Conservation (phyloP, 2,329 filamentous ascomycete species). For the Colletotrichum euphorbiae region DNA sequence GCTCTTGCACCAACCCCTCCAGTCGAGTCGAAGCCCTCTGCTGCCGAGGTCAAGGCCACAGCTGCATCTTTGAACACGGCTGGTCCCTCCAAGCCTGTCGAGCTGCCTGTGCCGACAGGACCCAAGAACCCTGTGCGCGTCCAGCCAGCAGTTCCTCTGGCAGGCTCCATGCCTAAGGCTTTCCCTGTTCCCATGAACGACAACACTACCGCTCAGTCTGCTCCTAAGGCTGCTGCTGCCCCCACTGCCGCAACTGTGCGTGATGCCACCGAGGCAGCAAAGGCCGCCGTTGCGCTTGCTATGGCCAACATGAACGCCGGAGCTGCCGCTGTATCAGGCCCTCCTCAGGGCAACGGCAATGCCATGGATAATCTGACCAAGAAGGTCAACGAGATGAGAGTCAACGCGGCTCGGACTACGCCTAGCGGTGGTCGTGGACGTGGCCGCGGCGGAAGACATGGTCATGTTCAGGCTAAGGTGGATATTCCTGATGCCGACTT, state of each 20-base stretch:
- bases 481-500: conserved; percentile 93
- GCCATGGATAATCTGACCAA: conserved; percentile 78
- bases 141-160: conserved; percentile 74
- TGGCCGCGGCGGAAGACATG: conserved; percentile 58
- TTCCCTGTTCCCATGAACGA: conserved; percentile 32
- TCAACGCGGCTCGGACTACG: conserved; percentile 62
- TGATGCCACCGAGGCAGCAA: conserved; percentile 79
- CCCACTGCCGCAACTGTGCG: conserved; percentile 58
- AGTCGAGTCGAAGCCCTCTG: conserved; percentile 75
- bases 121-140: conserved; percentile 64
- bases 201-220: conserved; percentile 44
- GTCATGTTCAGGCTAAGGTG: conserved; percentile 68
- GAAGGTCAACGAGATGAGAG: conserved; percentile 82
- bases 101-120: conserved; percentile 58
- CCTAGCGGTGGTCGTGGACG: conserved; percentile 58
- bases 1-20: conserved; percentile 71
- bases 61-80: conserved; percentile 61
- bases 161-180: conserved; percentile 53
- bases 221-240: conserved; percentile 44
- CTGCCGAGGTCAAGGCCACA: conserved; percentile 63
- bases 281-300: conserved; percentile 81
- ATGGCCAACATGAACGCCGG: conserved; percentile 75
- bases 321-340: conserved; percentile 43
- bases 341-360: conserved; percentile 51
- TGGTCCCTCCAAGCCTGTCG: conserved; percentile 49